Base-by-base conservation (phyloP, 2,329 filamentous ascomycete genomes). In the Clathrospora elynae region DNA sequence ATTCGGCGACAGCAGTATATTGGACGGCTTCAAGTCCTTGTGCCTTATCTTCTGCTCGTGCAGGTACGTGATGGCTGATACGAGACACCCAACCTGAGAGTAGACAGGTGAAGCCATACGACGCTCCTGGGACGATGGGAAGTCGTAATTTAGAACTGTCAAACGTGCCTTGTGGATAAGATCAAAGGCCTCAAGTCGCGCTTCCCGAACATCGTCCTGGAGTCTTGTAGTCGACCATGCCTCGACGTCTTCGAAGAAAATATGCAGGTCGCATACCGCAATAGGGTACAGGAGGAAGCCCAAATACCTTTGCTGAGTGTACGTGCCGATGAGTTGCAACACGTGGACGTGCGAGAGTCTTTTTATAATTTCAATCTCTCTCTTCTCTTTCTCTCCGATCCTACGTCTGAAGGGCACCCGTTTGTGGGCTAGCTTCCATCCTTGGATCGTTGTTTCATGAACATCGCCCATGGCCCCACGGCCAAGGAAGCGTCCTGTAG, bases 351-450 rank as follows among this genome's bases (percentile, higher is more conserved):
- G 52, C 1, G 42, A 43, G 2, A 62, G 31, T 22, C 47, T 51
- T 23, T 60, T 60, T 23, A 60, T 29, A 12, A 60, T 55, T 4
- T 49, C 45, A 29, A 62, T 59, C 24, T 59, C 57, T 31, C 46
- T 57, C 26, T 24, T 50, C 18, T 59, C 54, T 12, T 19, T 42
- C 9, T 44, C 35, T 1, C 33, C 35, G 14, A 58, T 48, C 28
- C 51, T 32, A 2, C 44, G 40, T 28, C 43, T n/a, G 18, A 49
- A 42, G n/a, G 42, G 42, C 12, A 49, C 51, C 18, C 26, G 43
- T 49, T 62, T 54, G 39, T 42, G 60, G 5, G 55, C 59, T 12
- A 62, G 14, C 7, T 45, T 41, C n/a, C 40, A 24, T 5, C 44
- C 48, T 31, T 42, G 28, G 5, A 53, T 35, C 1, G 22, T 31